Evolutionary conservation across 495 filamentous ascomycete genomes (phyloP).

Genomic region (Choiromyces venosus): DNA sequence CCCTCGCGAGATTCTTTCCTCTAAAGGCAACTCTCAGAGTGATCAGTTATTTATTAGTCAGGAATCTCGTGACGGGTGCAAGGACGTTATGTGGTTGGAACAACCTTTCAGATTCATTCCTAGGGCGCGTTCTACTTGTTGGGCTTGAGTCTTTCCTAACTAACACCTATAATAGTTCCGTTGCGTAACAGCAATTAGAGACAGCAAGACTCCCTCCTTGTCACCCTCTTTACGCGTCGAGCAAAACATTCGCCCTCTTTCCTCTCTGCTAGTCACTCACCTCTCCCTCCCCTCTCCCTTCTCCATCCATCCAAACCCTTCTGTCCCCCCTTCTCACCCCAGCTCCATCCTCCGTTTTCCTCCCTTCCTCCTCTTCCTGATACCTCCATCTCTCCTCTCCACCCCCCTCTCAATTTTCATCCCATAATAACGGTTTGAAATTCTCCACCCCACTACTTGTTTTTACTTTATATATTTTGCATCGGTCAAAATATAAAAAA

Average conservation of each 20-base stretch:
- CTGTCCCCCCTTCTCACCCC: conserved; percentile 6
- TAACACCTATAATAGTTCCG: conserved; percentile 10
- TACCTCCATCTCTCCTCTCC: conserved; percentile 2
- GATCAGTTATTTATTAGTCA: no score
- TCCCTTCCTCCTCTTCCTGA: neutral
- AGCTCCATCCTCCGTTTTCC: conserved; percentile 5
- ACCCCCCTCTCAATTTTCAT: conserved; percentile 11
- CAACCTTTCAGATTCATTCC: neutral
- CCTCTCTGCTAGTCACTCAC: conserved; percentile 17
- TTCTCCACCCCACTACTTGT: no score
- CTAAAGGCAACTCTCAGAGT: no score
- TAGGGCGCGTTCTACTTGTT: neutral
- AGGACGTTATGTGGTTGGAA: neutral
- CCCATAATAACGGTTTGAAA: conserved; percentile 13
- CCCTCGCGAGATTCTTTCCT: no score
- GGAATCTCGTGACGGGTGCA: no score
- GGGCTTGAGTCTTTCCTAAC: conserved; percentile 6
- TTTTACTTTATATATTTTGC: no score
- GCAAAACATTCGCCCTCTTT: conserved; percentile 34
- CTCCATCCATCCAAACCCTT: conserved; percentile 19
- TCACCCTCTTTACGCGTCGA: conserved; percentile 34
- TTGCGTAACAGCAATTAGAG: conserved; percentile 22
- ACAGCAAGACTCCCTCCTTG: conserved; percentile 11
- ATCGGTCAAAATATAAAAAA: conserved; percentile 50
- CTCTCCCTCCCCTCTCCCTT: conserved; percentile 26